Base-by-base conservation (phyloP, 805 yeast genomes). In the Pichia californica region DNA sequence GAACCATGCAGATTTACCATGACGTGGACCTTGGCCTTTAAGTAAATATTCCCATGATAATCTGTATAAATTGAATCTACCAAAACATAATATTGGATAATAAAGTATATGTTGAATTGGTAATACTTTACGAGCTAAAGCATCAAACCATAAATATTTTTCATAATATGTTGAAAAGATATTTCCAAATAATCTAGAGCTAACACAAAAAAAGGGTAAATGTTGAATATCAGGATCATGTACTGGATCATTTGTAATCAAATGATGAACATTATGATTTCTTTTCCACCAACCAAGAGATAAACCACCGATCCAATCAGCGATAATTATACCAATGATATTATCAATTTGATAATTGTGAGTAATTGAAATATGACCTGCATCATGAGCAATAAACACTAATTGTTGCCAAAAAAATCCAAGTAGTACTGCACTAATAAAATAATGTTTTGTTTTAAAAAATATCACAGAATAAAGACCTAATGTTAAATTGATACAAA, bases 171-270 rank as follows among this genome's bases (percentile, higher is more conserved):
- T 85, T 21, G 95, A 85, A 58, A 78, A 85, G 7, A 87, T 76
- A 54, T 76, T 70, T 3, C 77, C 78, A 52, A 88, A 76, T 4
- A 88, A 66, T 48, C 83, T 68, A 1, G 84, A 71, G 43, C 88
- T 80, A 16, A 88, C 94, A 2, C 95, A 94, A 59, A 88, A 88
- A 54, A 88, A 88, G 1, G 96, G 96, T 50, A 88, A 62, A 63
- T 88, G 96, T 63, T 88, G 96, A 58, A 88, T 88, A 63, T 88
- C 96, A 0, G 96, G 96, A 56, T 88, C 96, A 58, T 88, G 95
- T 2, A 83, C 83, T 0, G 96, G 96, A 57, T 88, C 95, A 61
- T 88, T 88, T n/a, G 96, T 84, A 43, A 88, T 73, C 40, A 88
- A 65, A 59, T 88, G 96, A 62, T 88, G 96, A n/a, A 88, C 94